phyloP scores from a whole-genome alignment of 495 filamentous ascomycete genomes.

The Amorphotheca resinae region DNA sequence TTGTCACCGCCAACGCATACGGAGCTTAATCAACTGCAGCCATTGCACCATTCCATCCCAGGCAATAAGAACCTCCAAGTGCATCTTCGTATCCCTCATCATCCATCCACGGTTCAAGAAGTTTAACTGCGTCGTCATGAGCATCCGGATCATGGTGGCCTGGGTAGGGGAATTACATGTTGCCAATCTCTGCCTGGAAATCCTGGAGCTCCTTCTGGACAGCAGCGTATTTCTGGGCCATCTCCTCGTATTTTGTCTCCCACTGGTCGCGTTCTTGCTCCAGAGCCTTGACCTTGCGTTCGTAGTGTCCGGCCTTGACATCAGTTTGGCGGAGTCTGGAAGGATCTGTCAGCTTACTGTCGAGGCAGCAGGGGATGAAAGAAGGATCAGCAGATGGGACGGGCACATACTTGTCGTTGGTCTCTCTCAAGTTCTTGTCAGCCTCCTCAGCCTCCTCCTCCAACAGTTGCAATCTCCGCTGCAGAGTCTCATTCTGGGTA shows the following conservation, averaged over 20 bases:
- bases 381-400: too few species aligned
- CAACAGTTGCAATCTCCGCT: conserved; percentile 83
- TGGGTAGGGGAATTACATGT: conserved; percentile 48
- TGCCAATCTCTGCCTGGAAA: conserved; percentile 77
- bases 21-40: conserved; percentile 6
- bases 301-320: conserved; percentile 97
- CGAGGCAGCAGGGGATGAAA: conserved; percentile 4
- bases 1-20: conserved; percentile 9
- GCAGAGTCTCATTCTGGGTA: conserved; percentile 76
- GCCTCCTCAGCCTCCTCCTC: conserved; percentile 96
- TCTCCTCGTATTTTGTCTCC: conserved; percentile 96
- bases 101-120: conserved; percentile 1
- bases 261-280: conserved; percentile 79
- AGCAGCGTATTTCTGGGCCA: conserved; percentile 71
- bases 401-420: conserved; percentile 84
- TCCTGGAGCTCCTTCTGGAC: conserved; percentile 87
- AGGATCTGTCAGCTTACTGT: conserved; percentile 12
- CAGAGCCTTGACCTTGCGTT: conserved; percentile 96
- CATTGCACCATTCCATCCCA: background rate
- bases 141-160: background rate
- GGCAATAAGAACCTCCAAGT: background rate
- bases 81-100: background rate
- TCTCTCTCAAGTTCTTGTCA: conserved; percentile 87
- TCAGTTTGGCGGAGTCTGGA: conserved; percentile 91
- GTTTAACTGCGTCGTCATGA: background rate